Evolutionary conservation across 2,329 filamentous ascomycete species (phyloP), one percentile per base, ranked within the genome.

Genomic region (Aspergillus transmontanensis): DNA sequence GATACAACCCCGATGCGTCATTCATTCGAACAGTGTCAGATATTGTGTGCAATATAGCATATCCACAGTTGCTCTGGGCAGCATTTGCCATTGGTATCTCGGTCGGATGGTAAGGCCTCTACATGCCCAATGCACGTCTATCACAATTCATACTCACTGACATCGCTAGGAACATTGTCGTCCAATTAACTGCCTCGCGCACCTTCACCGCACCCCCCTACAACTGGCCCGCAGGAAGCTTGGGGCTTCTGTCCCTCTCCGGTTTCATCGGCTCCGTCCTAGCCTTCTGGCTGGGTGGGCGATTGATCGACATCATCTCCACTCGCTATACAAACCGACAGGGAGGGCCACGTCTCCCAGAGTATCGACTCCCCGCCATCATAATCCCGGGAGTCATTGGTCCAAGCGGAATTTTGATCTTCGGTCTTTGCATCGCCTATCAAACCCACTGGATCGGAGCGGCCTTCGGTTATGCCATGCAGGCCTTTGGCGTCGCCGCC

Each of bases 341-440:
- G 39, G 67, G 69, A 12, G 72, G 71, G 21, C 48, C 62, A 9
- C 67, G 70, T 4, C 58, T 67, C 46, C 71, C 71, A 0, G 71
- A 74, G 60, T 74, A 71, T 51, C 67, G 72, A 56, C 65, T 74
- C 7, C 72, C 72, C 2, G 71, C 70, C 0, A 71, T 74, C 9
- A 28, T 72, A 0, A 73, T 73, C 4, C 70, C 71, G 1, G 71
- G 68, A 4, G 59, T 65, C 1, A 68, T 73, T 28, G 71, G 70
- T 36, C 70, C 71, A 0, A 65, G 63, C 0, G 71, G 71, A 3
- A 66, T 73, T 16, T 51, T 73, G 2, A 71, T 71, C 14, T 73
- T 72, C 57, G 71, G 71, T 2, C 51, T 73, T 16, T 71, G 69
- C 23, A 59, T 72, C 21, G 70, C 70, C 1, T 56, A 69, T 43